Evolutionary conservation across 208 protist genomes (phyloP).

Genomic region (Leishmania lainsoni): DNA sequence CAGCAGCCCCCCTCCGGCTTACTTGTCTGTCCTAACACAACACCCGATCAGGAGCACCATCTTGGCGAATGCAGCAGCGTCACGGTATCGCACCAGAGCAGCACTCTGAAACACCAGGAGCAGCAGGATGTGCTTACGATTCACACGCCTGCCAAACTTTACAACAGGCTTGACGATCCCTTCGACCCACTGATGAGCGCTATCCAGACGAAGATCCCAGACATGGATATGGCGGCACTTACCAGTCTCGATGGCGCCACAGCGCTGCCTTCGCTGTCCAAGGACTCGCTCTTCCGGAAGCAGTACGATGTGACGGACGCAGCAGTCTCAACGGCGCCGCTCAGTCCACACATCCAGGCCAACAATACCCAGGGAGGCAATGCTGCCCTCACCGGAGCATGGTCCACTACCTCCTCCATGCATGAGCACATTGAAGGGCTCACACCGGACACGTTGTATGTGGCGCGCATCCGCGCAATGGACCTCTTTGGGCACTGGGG

Average conservation of each 20-base stretch:
- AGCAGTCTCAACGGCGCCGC: neutral
- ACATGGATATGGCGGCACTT: conserved; percentile 41
- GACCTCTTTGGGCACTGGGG: conserved; percentile 82
- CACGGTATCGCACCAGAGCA: neutral
- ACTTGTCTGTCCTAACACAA: neutral
- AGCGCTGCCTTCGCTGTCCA: neutral
- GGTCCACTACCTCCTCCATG: conserved; percentile 4
- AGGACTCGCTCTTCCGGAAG: conserved; percentile 27
- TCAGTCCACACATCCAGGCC: neutral
- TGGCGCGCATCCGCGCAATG: conserved; percentile 70
- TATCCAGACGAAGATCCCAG: conserved; percentile 34
- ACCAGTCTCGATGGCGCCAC: conserved; percentile 3
- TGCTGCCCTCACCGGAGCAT: neutral
- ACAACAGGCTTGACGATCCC: conserved; percentile 5
- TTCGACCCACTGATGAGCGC: neutral
- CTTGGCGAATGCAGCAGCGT: neutral
- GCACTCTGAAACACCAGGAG: neutral
- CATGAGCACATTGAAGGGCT: conserved; percentile 38
- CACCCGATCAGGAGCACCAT: conserved; percentile 1
- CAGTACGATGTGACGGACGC: conserved; percentile 27
- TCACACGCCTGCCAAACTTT: neutral
- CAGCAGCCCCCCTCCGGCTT: conserved; percentile 18
- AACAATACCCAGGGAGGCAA: neutral
- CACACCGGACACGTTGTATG: conserved; percentile 64
- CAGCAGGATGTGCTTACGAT: neutral